A percentile compares a stretch with the other conserved stretches of the same genome.
phyloP scores from a whole-genome alignment of 805 yeast genomes.

The Blastobotrys robertii region DNA sequence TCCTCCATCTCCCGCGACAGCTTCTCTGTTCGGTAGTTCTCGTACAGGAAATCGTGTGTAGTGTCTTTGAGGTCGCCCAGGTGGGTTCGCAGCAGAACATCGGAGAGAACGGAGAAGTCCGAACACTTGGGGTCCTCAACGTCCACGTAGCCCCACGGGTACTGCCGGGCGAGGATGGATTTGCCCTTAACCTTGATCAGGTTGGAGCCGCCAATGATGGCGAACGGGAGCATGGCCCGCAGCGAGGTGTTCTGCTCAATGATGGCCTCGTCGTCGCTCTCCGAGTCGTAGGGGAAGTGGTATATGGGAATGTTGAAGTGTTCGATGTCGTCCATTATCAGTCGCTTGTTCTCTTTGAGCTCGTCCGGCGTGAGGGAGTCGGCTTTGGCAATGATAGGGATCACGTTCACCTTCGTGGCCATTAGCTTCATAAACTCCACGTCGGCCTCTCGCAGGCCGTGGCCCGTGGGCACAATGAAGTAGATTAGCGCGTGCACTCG shows the following conservation, averaged over 20 bases:
- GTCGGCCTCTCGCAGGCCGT: conserved; percentile 57
- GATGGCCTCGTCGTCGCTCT: conserved; percentile 31
- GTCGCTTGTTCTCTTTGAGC: conserved; percentile 50
- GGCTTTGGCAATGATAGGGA: conserved; percentile 82
- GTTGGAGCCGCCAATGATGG: conserved; percentile 52
- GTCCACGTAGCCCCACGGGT: conserved; percentile 51
- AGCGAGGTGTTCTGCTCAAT: conserved; percentile 27
- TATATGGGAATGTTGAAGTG: conserved; percentile 61
- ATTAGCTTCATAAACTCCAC: conserved; percentile 68
- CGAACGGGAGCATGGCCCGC: conserved; percentile 46
- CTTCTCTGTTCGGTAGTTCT: conserved; percentile 82
- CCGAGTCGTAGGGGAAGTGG: conserved; percentile 62
- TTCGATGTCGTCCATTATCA: conserved; percentile 69
- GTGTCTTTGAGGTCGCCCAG: conserved; percentile 79
- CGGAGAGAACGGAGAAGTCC: conserved; percentile 73
- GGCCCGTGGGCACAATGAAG: conserved; percentile 54
- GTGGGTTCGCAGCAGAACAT: conserved; percentile 72
- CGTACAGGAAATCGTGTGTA: conserved; percentile 81
- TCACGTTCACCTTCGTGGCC: conserved; percentile 70
- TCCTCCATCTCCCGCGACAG: conserved; percentile 47
- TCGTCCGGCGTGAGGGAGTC: conserved; percentile 80
- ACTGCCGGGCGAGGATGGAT: conserved; percentile 38
- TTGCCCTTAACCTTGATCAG: conserved; percentile 35
- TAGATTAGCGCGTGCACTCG: conserved; percentile 72
- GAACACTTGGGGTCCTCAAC: conserved; percentile 66